Evolutionary conservation across 192 early-diverging fungal species (phyloP), one percentile per base, ranked within the genome.

Genomic region (Mortierella alpina): DNA sequence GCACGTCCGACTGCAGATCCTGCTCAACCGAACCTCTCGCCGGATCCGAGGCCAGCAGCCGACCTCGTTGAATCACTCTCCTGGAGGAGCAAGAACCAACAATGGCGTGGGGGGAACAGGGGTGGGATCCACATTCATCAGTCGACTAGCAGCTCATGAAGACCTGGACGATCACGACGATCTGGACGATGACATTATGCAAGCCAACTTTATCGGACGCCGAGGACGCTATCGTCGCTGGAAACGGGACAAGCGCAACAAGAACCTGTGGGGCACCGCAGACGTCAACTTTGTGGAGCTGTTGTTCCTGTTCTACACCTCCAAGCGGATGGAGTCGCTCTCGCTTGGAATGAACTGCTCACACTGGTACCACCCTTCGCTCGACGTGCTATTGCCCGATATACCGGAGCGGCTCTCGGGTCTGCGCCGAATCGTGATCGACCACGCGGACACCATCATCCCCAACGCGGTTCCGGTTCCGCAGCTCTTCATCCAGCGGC

Each of bases 361-460:
- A 2, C 73, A 75, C 23, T 75, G 73, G 73, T 75, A 75, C 22
- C 73, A 75, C 5, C 73, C 73, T 22, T 75, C 73, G 2, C 59
- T 75, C 15, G 66, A 75, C 39, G 65, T 66, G 14, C 51, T 75
- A 7, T 40, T 75, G 7, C 73, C 65, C 11, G 73, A 66, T 11
- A 66, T 75, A 20, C 73, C 73, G 0, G 73, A 75, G 14, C 57
- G 59, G 8, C 73, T 75, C 14, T 75, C 73, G 12, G 66, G 73
- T 8, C 65, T 75, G 3, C 44, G 59, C 5, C 49, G 73, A 52
- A 66, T 75, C 62, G 73, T 75, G 42, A 75, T 75, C 40, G 58
- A 75, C 52, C 73, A 75, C 57, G 63, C 73, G 17, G 73, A 66
- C 17, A 75, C 64, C 0, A 64, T 62, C 39, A 46, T 68, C 47